These are phyloP conservation scores for Aspergillus udagawae DNA, from an alignment of 2,329 filamentous ascomycete genomes.

Conservation along the genomic window DNA sequence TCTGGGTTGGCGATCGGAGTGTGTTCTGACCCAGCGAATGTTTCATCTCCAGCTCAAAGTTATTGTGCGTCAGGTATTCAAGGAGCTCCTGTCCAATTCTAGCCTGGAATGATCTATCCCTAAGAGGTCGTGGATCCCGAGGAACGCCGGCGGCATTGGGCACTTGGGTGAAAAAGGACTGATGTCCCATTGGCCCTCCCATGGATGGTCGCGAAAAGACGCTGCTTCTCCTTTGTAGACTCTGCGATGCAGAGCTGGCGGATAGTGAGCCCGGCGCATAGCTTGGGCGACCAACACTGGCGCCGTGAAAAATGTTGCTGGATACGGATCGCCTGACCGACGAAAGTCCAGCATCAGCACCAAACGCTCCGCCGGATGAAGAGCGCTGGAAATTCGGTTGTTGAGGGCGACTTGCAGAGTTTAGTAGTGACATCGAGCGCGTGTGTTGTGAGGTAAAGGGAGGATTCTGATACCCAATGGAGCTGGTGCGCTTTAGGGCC, in stretches of 20 bases:
- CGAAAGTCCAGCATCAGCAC: slow-evolving; percentile 74
- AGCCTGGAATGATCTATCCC: slow-evolving; percentile 73
- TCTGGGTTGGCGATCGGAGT: slow-evolving; percentile 90
- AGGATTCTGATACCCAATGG: slow-evolving; percentile 61
- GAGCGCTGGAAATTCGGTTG: slow-evolving; percentile 87
- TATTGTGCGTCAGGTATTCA: slow-evolving; percentile 87
- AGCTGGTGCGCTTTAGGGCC: slow-evolving; percentile 88
- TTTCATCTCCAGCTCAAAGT: slow-evolving; percentile 98
- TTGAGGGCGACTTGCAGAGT: slow-evolving; percentile 75
- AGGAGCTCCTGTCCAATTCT: slow-evolving; percentile 84
- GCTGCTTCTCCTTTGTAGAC: slow-evolving; percentile 69
- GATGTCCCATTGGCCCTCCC: slow-evolving; percentile 65
- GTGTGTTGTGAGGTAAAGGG: slow-evolving; percentile 68
- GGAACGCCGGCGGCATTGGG: slow-evolving; percentile 78
- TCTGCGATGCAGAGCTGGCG: slow-evolving; percentile 52
- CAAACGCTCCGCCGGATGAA: slow-evolving; percentile 66
- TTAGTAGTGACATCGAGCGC: slow-evolving; percentile 82
- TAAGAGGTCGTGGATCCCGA: slow-evolving; percentile 79
- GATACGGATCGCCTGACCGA: slow-evolving; percentile 80
- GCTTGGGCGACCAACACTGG: slow-evolving; percentile 64
- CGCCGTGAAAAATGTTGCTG: slow-evolving; percentile 57
- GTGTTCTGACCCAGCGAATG: slow-evolving; percentile 87
- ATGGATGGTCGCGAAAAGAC: slow-evolving; percentile 72
- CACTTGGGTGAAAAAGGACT: slow-evolving; percentile 91
- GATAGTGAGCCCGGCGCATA: slow-evolving; percentile 59